Base-by-base conservation (phyloP, 305 asterid genomes). In the Ilex paraguariensis region DNA sequence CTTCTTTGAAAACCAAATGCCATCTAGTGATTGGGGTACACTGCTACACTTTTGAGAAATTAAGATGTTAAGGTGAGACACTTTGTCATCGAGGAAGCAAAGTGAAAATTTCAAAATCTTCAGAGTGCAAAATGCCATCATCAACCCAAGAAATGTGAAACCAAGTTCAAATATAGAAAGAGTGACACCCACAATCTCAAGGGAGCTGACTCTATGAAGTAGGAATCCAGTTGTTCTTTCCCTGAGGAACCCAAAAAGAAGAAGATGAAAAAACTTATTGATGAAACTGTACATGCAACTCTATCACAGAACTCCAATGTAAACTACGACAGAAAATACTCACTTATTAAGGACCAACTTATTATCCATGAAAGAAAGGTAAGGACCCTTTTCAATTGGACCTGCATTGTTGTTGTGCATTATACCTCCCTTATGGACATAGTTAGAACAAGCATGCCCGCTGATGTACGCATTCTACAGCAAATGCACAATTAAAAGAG, bases 381-480 rank as follows among this genome's bases (percentile, higher is more conserved):
- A 56, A 61, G 75, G 82, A 53, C 81, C 82, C 70, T 70, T 66
- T 17, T 70, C 66, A 44, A 6, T 55, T 40, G 57, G 46, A 65
- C 39, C 56, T 61, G 59, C 56, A 62, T 7, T 61, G 36, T 59
- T 56, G 36, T 31, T 45, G 50, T 13, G 53, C 28, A 21, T 21
- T 21, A 21, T 21, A 21, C 28, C 28, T 21, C 28, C 28, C 28
- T 21, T 21, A 21, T 21, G 28, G 28, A 21, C 28, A 21, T 21
- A 21, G 28, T 21, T 21, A 21, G 28, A 21, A 70, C 76, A 67
- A 7, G 56, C 54, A 52, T 60, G 72, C 49, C 56, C 64, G 60
- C 84, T 74, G 68, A 84, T 62, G 59, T 75, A 87, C 14, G 82
- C 82, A 64, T 87, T 75, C 95, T 87, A 57, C 40, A 57, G 3